Evolutionary conservation across 2,329 filamentous ascomycete genomes (phyloP), one percentile per base, ranked within the genome.

Genomic region (Cladosporium sp.): DNA sequence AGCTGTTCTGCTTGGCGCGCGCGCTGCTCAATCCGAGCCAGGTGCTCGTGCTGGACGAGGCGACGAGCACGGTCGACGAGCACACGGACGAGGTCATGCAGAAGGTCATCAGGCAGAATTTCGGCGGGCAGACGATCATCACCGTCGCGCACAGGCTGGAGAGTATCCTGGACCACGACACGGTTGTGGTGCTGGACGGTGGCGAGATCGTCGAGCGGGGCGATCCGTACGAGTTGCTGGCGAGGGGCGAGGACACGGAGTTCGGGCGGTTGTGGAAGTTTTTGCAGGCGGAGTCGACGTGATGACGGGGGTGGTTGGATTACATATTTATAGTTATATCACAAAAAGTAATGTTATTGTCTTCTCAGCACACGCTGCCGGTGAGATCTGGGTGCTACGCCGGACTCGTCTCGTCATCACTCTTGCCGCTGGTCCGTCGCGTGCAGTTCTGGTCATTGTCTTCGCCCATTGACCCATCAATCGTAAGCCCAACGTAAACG

Each of bases 31-130:
- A 67, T n/a, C 66, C 65, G 32, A 65, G 68, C 1, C 72, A 58
- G 9, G 59, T 80, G 4, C 60, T 78, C 2, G 63, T 79, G 2
- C 43, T 66, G 41, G 65, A 66, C 45, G 62, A 63, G 41, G 59
- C 59, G 49, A 62, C 60, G 2, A 59, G 58, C 40, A 81, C 76
- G 53, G 75, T 84, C 38, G 82, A 85, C 60, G 68, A 71, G 10
- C 74, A 74, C 48, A 83, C 81, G 2, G 82, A 84, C 58, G 70
- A 74, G 34, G 69, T 74, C 22, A 80, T 84, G 67, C 80, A 84
- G 61, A 70, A 71, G 32, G 71, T 82, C 31, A 74, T 62, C 18
- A 49, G 44, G 10, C 52, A 59, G 34, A 70, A 70, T 19, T 83
- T 85, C 61, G 63, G 66, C 2, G 70, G 69, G 3, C 78, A 80